phyloP scores from a whole-genome alignment of 805 yeast genomes.

The Saccharomyces eubayanus region DNA sequence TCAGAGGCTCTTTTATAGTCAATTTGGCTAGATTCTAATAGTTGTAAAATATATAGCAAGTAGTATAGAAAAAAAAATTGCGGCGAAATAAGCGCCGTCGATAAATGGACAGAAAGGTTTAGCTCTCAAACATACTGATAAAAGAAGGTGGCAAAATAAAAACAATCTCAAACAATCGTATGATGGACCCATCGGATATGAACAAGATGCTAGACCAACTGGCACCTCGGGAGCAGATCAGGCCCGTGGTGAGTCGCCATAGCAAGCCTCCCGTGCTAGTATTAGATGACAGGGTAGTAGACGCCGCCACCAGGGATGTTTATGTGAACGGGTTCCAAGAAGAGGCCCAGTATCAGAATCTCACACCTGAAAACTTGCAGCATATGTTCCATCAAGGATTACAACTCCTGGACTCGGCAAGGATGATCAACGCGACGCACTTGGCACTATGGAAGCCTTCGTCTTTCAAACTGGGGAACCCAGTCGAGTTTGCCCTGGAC shows the following conservation, averaged over 20 bases:
- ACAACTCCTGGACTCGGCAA: constrained; percentile 27
- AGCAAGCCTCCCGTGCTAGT: background rate
- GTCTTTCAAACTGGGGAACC: constrained; percentile 63
- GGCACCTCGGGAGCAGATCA: constrained; percentile 2
- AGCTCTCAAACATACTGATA: background rate
- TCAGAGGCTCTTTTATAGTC: constrained; percentile 38
- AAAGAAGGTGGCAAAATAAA: background rate
- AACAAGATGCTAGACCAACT: constrained; percentile 1
- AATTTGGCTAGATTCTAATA: constrained; percentile 11
- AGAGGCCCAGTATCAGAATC: constrained; percentile 17
- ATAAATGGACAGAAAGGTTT: background rate
- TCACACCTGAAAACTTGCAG: constrained; percentile 8
- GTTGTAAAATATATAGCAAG: background rate
- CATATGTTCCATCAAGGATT: constrained; percentile 12
- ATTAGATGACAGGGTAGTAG: constrained; percentile 14
- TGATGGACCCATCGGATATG: background rate
- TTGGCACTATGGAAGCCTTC: constrained; percentile 81
- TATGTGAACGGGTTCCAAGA: constrained; percentile 12
- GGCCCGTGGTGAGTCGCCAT: background rate
- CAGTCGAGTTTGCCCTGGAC: constrained; percentile 62
- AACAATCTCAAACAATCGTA: background rate
- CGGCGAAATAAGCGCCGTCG: background rate
- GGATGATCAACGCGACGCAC: constrained; percentile 66
- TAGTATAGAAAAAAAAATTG: background rate
- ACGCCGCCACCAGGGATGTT: constrained; percentile 11